These are phyloP conservation scores for Verticillium albo-atrum DNA, from an alignment of 2,329 filamentous ascomycete species.

Conservation along the genomic window DNA sequence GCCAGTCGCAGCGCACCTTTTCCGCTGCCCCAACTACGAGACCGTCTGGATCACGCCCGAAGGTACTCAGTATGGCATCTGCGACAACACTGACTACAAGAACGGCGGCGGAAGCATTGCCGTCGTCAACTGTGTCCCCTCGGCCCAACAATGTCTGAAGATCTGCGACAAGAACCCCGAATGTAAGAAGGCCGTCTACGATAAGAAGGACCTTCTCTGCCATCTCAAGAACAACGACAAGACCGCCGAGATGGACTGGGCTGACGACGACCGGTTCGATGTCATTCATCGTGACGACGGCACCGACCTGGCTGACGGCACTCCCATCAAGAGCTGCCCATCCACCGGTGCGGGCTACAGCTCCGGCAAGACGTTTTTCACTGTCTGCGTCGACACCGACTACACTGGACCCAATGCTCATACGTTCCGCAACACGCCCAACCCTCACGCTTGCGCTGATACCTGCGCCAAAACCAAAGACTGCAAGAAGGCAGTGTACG, in stretches of 20 bases:
- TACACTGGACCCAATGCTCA: slow-evolving; percentile 8
- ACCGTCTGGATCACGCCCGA: slow-evolving; percentile 5
- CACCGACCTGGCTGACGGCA: slow-evolving; percentile 6
- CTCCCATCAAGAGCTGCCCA: slow-evolving; percentile 8
- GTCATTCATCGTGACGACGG: slow-evolving; percentile 7
- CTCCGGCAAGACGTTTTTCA: slow-evolving; percentile 3
- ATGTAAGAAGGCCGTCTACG: slow-evolving; percentile 10
- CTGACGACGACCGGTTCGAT: slow-evolving; percentile 8
- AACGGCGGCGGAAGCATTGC: slow-evolving; percentile 7
- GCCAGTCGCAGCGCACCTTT: slow-evolving; percentile 8
- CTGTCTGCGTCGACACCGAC: slow-evolving; percentile 9
- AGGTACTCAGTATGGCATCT: slow-evolving; percentile 10
- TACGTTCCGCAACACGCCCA: slow-evolving; percentile 6
- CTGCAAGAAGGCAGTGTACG: slow-evolving; percentile 14
- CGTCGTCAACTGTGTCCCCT: slow-evolving; percentile 1
- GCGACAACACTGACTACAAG: slow-evolving; percentile 10
- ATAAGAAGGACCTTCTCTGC: slow-evolving; percentile 6
- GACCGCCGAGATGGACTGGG: slow-evolving; percentile 8
- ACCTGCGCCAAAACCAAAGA: slow-evolving; percentile 8
- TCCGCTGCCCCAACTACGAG: slow-evolving; percentile 8
- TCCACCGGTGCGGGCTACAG: slow-evolving; percentile 6
- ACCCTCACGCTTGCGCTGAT: slow-evolving; percentile 9
- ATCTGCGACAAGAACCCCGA: slow-evolving; percentile 8
- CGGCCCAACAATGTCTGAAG: slow-evolving; percentile 7
- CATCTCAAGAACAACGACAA: slow-evolving; percentile 11